Conservation (phyloP, 1,284 basidiomycete genomes). For the Naganishia liquefaciens region DNA sequence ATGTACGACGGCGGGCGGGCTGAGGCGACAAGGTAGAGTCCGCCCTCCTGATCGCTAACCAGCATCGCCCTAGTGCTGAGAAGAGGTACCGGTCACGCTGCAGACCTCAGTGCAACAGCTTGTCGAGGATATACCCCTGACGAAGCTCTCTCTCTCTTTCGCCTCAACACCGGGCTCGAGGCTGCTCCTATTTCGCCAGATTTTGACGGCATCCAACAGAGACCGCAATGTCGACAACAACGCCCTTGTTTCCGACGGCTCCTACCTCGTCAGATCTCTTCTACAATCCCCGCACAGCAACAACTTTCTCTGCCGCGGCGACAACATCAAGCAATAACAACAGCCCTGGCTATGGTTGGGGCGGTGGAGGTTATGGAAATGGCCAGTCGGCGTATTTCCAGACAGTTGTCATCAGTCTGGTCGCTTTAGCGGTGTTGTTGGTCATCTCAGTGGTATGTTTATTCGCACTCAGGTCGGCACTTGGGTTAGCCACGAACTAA, state of each 20-base stretch:
- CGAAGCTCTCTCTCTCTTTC: too few relatives aligned
- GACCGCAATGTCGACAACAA: constrained; percentile 9
- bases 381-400: constrained; percentile 31
- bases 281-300: constrained; percentile 18
- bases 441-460: constrained; percentile 31
- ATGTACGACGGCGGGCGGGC: too few relatives aligned
- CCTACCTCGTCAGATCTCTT: constrained; percentile 16
- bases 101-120: too few relatives aligned
- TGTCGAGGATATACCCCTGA: too few relatives aligned
- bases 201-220: neutral
- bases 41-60: too few relatives aligned
- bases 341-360: constrained; percentile 9
- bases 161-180: too few relatives aligned
- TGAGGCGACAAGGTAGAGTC: too few relatives aligned
- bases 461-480: too few relatives aligned
- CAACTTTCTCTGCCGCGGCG: neutral
- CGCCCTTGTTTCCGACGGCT: constrained; percentile 23
- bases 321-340: constrained; percentile 11
- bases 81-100: too few relatives aligned
- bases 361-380: constrained; percentile 11
- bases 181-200: too few relatives aligned
- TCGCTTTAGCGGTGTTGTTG: constrained; percentile 32
- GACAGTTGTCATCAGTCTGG: constrained; percentile 34
- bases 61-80: too few relatives aligned
- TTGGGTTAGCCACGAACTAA: neutral